Evolutionary conservation across 2,329 filamentous ascomycete species (phyloP), one percentile per base, ranked within the genome.

Genomic region (Pestalotiopsis sp.): DNA sequence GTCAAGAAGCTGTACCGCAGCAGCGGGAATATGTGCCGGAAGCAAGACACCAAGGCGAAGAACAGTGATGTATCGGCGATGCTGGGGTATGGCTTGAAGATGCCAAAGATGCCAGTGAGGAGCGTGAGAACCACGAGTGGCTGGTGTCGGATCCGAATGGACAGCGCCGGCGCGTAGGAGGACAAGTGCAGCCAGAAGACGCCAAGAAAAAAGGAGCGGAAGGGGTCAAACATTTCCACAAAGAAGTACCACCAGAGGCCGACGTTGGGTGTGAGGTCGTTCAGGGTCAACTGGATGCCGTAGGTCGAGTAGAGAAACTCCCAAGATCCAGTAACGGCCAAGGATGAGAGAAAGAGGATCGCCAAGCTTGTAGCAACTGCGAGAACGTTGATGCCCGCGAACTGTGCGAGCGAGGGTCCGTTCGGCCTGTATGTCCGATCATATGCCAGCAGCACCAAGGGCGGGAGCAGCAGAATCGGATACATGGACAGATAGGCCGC

Each of bases 171-270:
- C 45, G 97, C 93, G 80, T 99, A 99, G 52, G 93, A 92, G 0
- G 92, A 90, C 68, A 98, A 89, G 78, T 99, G 96, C 70, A 99
- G 87, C 94, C 97, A 98, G 83, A 99, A 99, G 63, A 99, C 95
- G 67, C 93, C 96, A 3, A 99, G 88, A 86, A 98, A 99, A 85
- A 99, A 99, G 74, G 92, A 91, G 52, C 96, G 89, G 86, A 99
- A 99, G 1, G 95, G 95, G 81, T 99, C 96, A 79, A 99, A 99
- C 90, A 99, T 99, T 79, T 99, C 95, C 73, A 97, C 97, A 78
- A 99, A 98, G 82, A 99, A 99, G 81, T 99, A 99, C 96, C 96
- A 99, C 96, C 96, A 99, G 1, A 99, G 86, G 1, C 96, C 96
- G 38, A 97, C 92, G 73, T 98, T 99, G 13, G 96, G 96, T 0